A percentile compares a stretch with the other conserved stretches of the same genome.
Evolutionary conservation across 305 asterid species (phyloP).

Genomic region (Rubia peregrina): DNA sequence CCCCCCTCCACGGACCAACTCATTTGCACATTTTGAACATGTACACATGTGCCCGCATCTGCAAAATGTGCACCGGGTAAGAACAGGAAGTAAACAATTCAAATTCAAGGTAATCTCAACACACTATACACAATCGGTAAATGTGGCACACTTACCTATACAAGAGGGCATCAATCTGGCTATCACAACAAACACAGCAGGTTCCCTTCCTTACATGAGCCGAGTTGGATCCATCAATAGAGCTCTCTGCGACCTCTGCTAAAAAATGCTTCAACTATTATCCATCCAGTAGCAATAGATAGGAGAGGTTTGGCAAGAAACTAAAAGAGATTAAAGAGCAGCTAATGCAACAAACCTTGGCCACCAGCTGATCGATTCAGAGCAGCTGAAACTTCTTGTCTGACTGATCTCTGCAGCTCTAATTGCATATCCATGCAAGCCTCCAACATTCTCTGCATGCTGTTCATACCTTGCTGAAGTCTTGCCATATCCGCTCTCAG

Average conservation of each 20-base stretch:
- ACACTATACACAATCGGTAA: not conserved
- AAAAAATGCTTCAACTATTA: constrained; percentile 1
- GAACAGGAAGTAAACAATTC: not conserved
- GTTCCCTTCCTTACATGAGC: constrained; percentile 83
- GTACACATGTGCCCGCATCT: constrained; percentile 99
- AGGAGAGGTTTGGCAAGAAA: not conserved
- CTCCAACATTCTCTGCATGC: constrained; percentile 91
- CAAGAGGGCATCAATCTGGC: constrained; percentile 73
- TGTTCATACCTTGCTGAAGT: constrained; percentile 91
- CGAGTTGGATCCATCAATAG: constrained; percentile 87
- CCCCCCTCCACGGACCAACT: constrained; percentile 90
- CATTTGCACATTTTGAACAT: constrained; percentile 92
- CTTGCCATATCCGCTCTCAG: constrained; percentile 69
- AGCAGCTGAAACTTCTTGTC: constrained; percentile 96
- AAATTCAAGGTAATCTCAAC: not conserved
- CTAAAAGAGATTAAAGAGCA: not conserved
- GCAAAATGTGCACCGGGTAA: not conserved
- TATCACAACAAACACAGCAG: constrained; percentile 94
- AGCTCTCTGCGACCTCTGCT: constrained; percentile 62
- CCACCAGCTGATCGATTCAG: constrained; percentile 67
- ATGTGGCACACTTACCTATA: constrained; percentile 57
- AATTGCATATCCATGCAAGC: constrained; percentile 98
- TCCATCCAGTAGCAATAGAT: not conserved
- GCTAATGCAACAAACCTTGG: constrained; percentile 39
- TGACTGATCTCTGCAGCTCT: constrained; percentile 85